Evolutionary conservation across 768 basidiomycete species (phyloP).

Genomic region (Lentinula sp.): DNA sequence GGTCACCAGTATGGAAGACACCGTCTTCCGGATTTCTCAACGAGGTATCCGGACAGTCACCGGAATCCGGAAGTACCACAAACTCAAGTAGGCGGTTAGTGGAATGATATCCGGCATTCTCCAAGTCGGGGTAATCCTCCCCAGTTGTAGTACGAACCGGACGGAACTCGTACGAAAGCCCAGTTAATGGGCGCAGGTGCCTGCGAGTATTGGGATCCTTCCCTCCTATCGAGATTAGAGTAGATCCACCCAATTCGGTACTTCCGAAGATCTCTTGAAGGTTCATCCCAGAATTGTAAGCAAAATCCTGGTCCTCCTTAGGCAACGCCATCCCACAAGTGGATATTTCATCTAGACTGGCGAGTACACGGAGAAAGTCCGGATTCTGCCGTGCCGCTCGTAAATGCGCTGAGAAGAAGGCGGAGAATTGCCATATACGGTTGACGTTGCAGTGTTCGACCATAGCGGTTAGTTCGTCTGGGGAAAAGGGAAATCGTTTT

Average conservation of each 20-base stretch:
- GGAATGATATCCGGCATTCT: constrained; percentile 42
- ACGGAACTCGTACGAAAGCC: constrained; percentile 59
- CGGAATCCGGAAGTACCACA: constrained; percentile 60
- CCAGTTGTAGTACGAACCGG: constrained; percentile 40
- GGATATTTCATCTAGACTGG: constrained; percentile 54
- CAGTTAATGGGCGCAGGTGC: constrained; percentile 53
- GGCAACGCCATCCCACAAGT: constrained; percentile 62
- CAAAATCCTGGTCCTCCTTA: constrained; percentile 68
- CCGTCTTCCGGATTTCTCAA: constrained; percentile 52
- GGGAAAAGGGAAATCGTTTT: constrained; percentile 55
- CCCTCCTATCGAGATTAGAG: constrained; percentile 56
- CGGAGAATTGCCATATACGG: constrained; percentile 68
- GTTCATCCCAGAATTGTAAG: constrained; percentile 54
- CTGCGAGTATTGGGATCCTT: constrained; percentile 42
- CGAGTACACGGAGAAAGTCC: constrained; percentile 52
- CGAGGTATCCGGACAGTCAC: constrained; percentile 59
- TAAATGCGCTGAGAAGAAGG: constrained; percentile 62
- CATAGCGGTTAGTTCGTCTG: constrained; percentile 69
- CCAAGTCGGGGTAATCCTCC: background rate
- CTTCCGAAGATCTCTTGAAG: constrained; percentile 80
- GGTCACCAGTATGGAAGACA: constrained; percentile 74
- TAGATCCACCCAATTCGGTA: constrained; percentile 67
- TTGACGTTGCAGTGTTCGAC: constrained; percentile 61
- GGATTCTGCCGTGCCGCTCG: constrained; percentile 52
- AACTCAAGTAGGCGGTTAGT: constrained; percentile 57